phyloP scores from a whole-genome alignment of 768 basidiomycete species.

The Leccinum barrowsii region DNA sequence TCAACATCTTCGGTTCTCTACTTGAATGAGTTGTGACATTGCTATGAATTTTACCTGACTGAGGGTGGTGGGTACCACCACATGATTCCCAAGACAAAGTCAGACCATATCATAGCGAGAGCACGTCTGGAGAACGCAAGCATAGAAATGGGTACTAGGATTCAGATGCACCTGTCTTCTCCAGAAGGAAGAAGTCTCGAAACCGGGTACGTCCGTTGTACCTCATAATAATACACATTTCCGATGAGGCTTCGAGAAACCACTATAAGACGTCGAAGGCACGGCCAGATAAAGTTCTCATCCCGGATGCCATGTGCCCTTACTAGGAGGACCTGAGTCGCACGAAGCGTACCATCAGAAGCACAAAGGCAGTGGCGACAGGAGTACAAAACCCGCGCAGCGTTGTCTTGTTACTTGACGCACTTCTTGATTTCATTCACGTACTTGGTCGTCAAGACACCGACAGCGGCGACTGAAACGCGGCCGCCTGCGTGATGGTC shows the following conservation, averaged over 20 bases:
- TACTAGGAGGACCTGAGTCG: neutral
- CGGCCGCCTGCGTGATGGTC: neutral
- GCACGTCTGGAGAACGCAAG: neutral
- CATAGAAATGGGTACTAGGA: neutral
- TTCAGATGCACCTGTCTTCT: neutral
- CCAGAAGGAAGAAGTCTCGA: neutral
- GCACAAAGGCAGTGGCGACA: neutral
- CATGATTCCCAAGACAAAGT: too few relatives aligned
- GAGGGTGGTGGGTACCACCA: too few relatives aligned
- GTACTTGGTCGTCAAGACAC: conserved; percentile 2
- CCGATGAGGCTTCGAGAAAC: neutral
- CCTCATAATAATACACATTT: neutral
- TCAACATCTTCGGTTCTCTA: neutral
- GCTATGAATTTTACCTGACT: neutral
- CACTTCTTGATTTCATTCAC: conserved; percentile 8
- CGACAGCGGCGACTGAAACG: neutral
- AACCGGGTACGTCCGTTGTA: neutral
- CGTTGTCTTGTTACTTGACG: neutral
- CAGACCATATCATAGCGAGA: neutral
- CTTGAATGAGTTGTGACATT: neutral
- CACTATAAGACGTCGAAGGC: neutral
- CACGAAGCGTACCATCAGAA: neutral
- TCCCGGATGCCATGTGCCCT: neutral
- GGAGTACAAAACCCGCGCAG: neutral
- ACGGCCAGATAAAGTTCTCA: neutral